These are phyloP conservation scores for Calonectria honghensis DNA, from an alignment of 2,329 filamentous ascomycete species.

Conservation along the genomic window DNA sequence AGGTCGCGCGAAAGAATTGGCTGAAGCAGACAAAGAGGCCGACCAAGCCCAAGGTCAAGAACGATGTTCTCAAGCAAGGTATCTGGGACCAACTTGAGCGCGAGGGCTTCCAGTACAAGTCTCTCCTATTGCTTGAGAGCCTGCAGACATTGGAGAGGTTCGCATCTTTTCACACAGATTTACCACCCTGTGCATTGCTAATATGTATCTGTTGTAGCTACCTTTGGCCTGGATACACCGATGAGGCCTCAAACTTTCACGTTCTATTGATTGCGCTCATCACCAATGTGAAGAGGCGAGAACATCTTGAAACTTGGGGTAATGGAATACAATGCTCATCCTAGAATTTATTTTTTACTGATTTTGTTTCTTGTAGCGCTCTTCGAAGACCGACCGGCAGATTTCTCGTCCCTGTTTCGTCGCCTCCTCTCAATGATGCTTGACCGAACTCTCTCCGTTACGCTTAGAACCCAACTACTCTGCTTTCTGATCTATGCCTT, in stretches of 20 bases:
- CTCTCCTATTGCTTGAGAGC: constrained; percentile 89
- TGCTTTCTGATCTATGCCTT: constrained; percentile 94
- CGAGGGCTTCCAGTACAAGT: constrained; percentile 85
- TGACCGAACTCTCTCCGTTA: constrained; percentile 78
- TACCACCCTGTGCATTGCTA: constrained; percentile 50
- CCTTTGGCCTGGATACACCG: constrained; percentile 94
- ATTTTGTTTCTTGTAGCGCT: constrained; percentile 70
- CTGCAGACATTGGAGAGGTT: constrained; percentile 91
- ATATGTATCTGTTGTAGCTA: constrained; percentile 74
- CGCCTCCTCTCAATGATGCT: constrained; percentile 91
- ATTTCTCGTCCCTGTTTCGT: constrained; percentile 93
- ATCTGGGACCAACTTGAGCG: constrained; percentile 93
- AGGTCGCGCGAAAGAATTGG: constrained; percentile 91
- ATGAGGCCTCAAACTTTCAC: constrained; percentile 93
- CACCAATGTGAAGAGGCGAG: constrained; percentile 90
- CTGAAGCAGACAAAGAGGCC: constrained; percentile 78
- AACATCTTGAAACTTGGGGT: constrained; percentile 93
- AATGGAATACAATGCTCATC: constrained; percentile 54
- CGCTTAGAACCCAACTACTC: constrained; percentile 87
- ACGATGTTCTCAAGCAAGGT: constrained; percentile 88
- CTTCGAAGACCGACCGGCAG: constrained; percentile 84
- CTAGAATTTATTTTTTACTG: constrained; percentile 22
- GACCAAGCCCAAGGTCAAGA: constrained; percentile 83
- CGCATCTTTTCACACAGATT: background rate
- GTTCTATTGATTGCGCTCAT: constrained; percentile 91